Conservation (phyloP, 2,329 filamentous ascomycete genomes). For the Magnaporthiopsis rhizophila region DNA sequence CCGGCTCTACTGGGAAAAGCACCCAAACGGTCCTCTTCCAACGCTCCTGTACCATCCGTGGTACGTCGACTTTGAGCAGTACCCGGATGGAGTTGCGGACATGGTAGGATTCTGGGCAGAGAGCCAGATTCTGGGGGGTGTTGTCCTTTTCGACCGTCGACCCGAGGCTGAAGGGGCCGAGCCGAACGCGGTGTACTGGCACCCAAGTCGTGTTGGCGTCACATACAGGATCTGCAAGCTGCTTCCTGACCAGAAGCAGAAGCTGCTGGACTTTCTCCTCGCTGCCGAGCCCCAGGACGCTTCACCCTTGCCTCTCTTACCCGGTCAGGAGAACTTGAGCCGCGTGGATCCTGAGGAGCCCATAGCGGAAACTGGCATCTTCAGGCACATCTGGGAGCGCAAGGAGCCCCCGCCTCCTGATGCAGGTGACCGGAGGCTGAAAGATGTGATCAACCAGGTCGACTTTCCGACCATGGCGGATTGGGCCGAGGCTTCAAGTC, state of each 20-base stretch:
- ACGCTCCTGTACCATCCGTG: slow-evolving; percentile 20
- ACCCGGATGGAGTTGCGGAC: slow-evolving; percentile 20
- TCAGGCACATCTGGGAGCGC: slow-evolving; percentile 19
- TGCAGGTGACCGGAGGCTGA: not conserved
- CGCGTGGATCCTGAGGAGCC: slow-evolving; percentile 19
- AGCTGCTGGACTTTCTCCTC: slow-evolving; percentile 13
- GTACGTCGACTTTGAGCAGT: slow-evolving; percentile 20
- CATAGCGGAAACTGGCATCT: slow-evolving; percentile 15
- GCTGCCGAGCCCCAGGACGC: slow-evolving; percentile 6
- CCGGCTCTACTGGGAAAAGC: slow-evolving; percentile 6
- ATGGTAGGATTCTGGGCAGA: slow-evolving; percentile 23
- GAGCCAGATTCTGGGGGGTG: slow-evolving; percentile 19
- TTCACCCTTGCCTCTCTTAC: slow-evolving; percentile 11
- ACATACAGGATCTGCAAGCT: slow-evolving; percentile 19
- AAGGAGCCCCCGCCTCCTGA: not conserved
- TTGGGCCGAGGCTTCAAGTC: not conserved
- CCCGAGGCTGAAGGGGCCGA: not conserved
- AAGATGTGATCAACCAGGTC: not conserved
- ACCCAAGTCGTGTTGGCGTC: slow-evolving; percentile 11
- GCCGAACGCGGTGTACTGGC: slow-evolving; percentile 15
- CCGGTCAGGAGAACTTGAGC: slow-evolving; percentile 11
- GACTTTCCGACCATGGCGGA: not conserved
- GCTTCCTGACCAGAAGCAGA: slow-evolving; percentile 13
- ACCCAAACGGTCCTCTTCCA: slow-evolving; percentile 8
- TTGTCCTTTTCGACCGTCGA: slow-evolving; percentile 16